Percentiles rank a stretch among this genome's conserved stretches.
Conservation (phyloP, 2,329 filamentous ascomycete species). For the Xylaria sp. region DNA sequence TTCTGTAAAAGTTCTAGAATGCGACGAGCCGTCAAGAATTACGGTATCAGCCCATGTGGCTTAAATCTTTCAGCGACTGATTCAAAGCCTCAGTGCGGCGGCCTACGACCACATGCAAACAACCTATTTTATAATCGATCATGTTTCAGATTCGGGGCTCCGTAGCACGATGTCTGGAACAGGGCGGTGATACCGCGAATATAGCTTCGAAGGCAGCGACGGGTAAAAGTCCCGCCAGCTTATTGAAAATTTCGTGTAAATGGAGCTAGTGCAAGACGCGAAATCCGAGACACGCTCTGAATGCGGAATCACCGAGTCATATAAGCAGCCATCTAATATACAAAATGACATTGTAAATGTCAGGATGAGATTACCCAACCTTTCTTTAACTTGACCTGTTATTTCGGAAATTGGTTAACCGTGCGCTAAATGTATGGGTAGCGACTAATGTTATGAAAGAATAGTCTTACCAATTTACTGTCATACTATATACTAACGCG, state of each 20-base stretch:
- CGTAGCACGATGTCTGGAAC: neutral
- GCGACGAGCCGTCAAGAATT: neutral
- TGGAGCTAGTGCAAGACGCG: neutral
- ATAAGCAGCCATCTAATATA: conserved; percentile 36
- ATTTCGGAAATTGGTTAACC: too few relatives aligned
- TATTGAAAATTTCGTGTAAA: neutral
- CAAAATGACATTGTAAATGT: too few relatives aligned
- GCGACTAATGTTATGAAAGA: too few relatives aligned
- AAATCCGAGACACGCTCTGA: conserved; percentile 8
- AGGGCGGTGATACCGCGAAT: neutral
- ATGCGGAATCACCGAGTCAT: conserved; percentile 29
- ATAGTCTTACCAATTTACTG: too few relatives aligned
- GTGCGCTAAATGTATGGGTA: too few relatives aligned
- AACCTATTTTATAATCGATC: neutral
- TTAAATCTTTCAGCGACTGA: neutral
- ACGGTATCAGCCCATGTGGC: neutral
- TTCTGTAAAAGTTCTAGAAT: neutral
- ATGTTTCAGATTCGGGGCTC: conserved; percentile 10
- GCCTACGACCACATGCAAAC: neutral
- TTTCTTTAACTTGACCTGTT: too few relatives aligned
- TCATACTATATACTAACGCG: too few relatives aligned
- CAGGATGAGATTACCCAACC: too few relatives aligned
- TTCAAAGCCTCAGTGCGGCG: conserved; percentile 7
- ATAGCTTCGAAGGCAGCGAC: conserved; percentile 15
- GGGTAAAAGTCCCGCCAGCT: conserved; percentile 10